A percentile compares a stretch with the other conserved stretches of the same genome.
These are phyloP conservation scores for Penicillium cinerascens DNA, from an alignment of 495 filamentous ascomycete species.

Conservation along the genomic window DNA sequence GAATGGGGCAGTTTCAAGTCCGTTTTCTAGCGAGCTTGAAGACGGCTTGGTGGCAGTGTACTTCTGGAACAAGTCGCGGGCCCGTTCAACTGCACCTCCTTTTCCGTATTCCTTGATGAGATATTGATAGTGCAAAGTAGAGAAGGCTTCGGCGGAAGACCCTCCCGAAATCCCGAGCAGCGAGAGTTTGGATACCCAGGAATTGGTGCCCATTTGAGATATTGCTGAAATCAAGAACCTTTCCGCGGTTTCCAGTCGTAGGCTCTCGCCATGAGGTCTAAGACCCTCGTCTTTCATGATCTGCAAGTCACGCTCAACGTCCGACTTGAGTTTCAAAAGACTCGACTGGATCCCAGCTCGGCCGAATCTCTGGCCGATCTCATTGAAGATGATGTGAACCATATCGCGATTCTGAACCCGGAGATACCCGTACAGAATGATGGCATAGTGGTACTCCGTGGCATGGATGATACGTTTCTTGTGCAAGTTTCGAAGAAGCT, in stretches of 20 bases:
- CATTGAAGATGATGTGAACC: conserved; percentile 49
- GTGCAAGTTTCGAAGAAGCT: conserved; percentile 60
- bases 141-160: conserved; percentile 32
- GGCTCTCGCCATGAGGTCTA: conserved; percentile 1
- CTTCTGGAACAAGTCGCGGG: conserved; percentile 54
- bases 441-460: conserved; percentile 69
- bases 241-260: conserved; percentile 34
- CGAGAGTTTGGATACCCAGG: conserved; percentile 16
- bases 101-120: conserved; percentile 62
- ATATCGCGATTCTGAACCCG: conserved; percentile 44
- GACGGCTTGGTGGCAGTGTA: conserved; percentile 39
- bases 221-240: conserved; percentile 25
- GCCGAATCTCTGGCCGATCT: conserved; percentile 49
- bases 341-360: conserved; percentile 41
- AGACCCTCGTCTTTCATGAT: conserved; percentile 3
- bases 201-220: neutral
- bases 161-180: conserved; percentile 10
- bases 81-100: conserved; percentile 49
- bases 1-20: conserved; percentile 43
- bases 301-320: conserved; percentile 32
- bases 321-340: conserved; percentile 44
- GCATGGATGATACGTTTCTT: conserved; percentile 53
- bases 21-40: conserved; percentile 18
- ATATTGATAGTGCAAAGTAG: conserved; percentile 51
- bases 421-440: conserved; percentile 66